Conservation (phyloP, 768 basidiomycete genomes). For the Collybia sp. region DNA sequence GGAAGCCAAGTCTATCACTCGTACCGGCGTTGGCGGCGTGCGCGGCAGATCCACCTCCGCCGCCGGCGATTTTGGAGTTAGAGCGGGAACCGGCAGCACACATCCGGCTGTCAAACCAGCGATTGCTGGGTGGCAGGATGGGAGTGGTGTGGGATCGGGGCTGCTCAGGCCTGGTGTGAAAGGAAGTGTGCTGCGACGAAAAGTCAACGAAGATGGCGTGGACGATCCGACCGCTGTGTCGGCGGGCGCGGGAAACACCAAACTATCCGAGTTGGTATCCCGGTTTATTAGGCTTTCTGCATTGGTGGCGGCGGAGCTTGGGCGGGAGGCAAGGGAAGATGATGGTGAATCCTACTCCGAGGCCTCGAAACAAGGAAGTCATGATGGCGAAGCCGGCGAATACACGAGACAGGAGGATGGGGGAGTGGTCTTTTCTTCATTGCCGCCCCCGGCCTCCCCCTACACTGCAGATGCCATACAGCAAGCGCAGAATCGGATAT, state of each 20-base stretch:
- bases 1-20: conserved; percentile 42
- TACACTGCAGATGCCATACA: conserved; percentile 5
- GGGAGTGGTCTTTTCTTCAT: conserved; percentile 12
- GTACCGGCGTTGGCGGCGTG: conserved; percentile 16
- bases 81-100: conserved; percentile 19
- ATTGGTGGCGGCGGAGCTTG: conserved; percentile 72
- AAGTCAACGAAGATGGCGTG: conserved; percentile 14
- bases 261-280: conserved; percentile 59
- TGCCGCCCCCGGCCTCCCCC: conserved; percentile 10
- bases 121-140: conserved; percentile 72
- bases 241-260: conserved; percentile 55
- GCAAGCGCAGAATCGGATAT: conserved; percentile 25
- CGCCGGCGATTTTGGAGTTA: conserved; percentile 6
- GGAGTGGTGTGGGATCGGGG: conserved; percentile 69
- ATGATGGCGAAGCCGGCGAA: conserved; percentile 13
- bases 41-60: conserved; percentile 17
- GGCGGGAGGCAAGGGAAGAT: conserved; percentile 61
- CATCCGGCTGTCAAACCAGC: conserved; percentile 39
- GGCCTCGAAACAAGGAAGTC: conserved; percentile 22
- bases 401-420: conserved; percentile 4
- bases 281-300: conserved; percentile 77
- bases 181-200: conserved; percentile 60
- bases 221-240: conserved; percentile 13
- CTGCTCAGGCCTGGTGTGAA: conserved; percentile 49
- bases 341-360: conserved; percentile 28